These are phyloP conservation scores for Arachnopeziza araneosa DNA, from an alignment of 2,329 filamentous ascomycete species.

Conservation along the genomic window DNA sequence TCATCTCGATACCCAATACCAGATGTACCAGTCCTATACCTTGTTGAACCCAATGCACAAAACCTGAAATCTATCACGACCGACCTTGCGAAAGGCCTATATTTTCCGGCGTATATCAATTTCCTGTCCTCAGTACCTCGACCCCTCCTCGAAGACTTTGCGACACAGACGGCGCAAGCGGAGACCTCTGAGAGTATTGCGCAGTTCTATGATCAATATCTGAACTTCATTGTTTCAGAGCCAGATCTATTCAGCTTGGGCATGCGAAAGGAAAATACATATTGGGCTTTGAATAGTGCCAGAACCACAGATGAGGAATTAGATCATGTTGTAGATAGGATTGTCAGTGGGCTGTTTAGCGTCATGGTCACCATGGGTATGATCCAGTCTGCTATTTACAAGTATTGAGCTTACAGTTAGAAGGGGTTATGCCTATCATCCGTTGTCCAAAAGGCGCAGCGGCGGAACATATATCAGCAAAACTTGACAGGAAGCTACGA, in stretches of 20 bases:
- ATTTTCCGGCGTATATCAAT: slow-evolving; percentile 93
- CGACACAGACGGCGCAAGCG: slow-evolving; percentile 75
- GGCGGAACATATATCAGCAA: slow-evolving; percentile 89
- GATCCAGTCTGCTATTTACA: slow-evolving; percentile 14
- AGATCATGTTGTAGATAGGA: slow-evolving; percentile 79
- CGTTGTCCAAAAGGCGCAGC: slow-evolving; percentile 88
- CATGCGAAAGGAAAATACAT: slow-evolving; percentile 84
- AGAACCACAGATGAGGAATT: slow-evolving; percentile 86
- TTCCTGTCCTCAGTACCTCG: slow-evolving; percentile 91
- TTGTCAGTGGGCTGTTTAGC: slow-evolving; percentile 95
- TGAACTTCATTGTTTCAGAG: slow-evolving; percentile 95
- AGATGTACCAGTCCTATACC: slow-evolving; percentile 92
- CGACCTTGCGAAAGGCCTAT: slow-evolving; percentile 82
- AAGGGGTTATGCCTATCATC: slow-evolving; percentile 89
- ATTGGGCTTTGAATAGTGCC: slow-evolving; percentile 93
- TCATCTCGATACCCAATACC: slow-evolving; percentile 83
- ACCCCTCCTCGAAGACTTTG: slow-evolving; percentile 90
- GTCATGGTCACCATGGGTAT: slow-evolving; percentile 96
- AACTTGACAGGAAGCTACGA: slow-evolving; percentile 89
- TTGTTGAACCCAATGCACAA: slow-evolving; percentile 79
- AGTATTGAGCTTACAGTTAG: slow-evolving; percentile 19
- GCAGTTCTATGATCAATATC: slow-evolving; percentile 91
- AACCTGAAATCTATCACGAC: slow-evolving; percentile 80
- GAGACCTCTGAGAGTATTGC: slow-evolving; percentile 85
- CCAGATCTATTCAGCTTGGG: slow-evolving; percentile 93